These are phyloP conservation scores for Gastrodia elata DNA, from an alignment of 106 monocot species.

Conservation along the genomic window DNA sequence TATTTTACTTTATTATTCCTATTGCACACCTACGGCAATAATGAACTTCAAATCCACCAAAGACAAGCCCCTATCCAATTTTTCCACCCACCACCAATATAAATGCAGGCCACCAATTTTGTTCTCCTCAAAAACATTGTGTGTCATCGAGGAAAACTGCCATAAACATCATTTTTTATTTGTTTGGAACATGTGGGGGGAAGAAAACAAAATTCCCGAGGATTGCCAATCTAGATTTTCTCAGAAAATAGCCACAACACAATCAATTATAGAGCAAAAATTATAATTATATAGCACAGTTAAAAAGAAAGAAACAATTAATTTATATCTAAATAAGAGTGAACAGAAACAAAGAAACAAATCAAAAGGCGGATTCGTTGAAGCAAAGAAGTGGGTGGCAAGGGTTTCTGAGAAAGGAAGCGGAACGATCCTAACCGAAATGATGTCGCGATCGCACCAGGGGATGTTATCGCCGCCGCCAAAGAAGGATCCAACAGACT, in stretches of 20 bases:
- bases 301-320: background rate
- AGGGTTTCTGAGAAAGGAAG: too few species aligned
- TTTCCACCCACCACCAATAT: too few species aligned
- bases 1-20: too few species aligned
- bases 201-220: background rate
- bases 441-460: conserved; percentile 81
- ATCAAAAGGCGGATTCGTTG: background rate
- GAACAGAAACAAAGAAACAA: background rate
- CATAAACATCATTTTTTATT: too few species aligned
- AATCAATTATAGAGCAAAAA: background rate
- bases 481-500: conserved; percentile 82
- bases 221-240: background rate
- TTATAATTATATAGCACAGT: background rate
- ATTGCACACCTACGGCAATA: too few species aligned
- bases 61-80: too few species aligned
- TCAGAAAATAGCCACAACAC: background rate
- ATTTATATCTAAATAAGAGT: background rate
- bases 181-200: too few species aligned
- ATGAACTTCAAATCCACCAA: too few species aligned
- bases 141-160: too few species aligned
- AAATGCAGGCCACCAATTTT: too few species aligned
- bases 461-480: conserved; percentile 67
- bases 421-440: conserved; percentile 1
- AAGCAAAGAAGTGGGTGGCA: too few species aligned
- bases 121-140: too few species aligned